A percentile compares a stretch with the other conserved stretches of the same genome.
These are phyloP conservation scores for Exsudoporus frostii DNA, from an alignment of 768 basidiomycete genomes.

Conservation along the genomic window DNA sequence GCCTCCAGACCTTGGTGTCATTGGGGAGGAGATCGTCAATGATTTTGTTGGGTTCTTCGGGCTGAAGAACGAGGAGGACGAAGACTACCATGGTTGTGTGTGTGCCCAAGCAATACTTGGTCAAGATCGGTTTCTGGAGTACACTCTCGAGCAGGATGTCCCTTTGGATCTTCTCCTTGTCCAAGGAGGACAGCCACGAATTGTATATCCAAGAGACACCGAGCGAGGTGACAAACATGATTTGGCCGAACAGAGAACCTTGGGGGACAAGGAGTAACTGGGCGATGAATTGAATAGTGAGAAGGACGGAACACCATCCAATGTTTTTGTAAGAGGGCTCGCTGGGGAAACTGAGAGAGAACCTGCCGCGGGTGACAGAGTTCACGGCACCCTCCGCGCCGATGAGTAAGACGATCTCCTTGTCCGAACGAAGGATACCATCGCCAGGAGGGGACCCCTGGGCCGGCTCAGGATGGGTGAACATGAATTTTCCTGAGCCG, in stretches of 20 bases:
- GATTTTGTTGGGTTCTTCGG: constrained; percentile 19
- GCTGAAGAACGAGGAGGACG: constrained; percentile 19
- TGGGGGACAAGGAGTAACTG: constrained; percentile 36
- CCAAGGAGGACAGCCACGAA: constrained; percentile 36
- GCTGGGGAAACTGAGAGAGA: constrained; percentile 26
- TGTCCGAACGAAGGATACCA: constrained; percentile 24
- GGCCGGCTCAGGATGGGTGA: constrained; percentile 27
- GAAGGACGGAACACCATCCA: constrained; percentile 30
- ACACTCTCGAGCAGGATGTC: constrained; percentile 23
- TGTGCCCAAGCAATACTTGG: constrained; percentile 25
- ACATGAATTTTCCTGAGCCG: constrained; percentile 30
- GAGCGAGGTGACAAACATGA: constrained; percentile 34
- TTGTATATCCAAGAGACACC: constrained; percentile 37
- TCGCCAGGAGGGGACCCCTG: constrained; percentile 28
- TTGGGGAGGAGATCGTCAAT: constrained; percentile 27
- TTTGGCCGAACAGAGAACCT: constrained; percentile 32
- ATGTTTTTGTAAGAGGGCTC: constrained; percentile 28
- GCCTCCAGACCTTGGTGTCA: constrained; percentile 30
- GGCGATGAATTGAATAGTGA: constrained; percentile 33
- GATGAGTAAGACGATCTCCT: constrained; percentile 28
- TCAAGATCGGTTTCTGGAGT: constrained; percentile 20
- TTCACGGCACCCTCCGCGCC: constrained; percentile 32
- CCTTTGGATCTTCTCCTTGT: constrained; percentile 31
- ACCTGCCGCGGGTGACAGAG: constrained; percentile 31
- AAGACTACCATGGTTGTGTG: constrained; percentile 27